These are phyloP conservation scores for Ceratocystis variospora DNA, from an alignment of 2,329 filamentous ascomycete genomes.

Conservation along the genomic window DNA sequence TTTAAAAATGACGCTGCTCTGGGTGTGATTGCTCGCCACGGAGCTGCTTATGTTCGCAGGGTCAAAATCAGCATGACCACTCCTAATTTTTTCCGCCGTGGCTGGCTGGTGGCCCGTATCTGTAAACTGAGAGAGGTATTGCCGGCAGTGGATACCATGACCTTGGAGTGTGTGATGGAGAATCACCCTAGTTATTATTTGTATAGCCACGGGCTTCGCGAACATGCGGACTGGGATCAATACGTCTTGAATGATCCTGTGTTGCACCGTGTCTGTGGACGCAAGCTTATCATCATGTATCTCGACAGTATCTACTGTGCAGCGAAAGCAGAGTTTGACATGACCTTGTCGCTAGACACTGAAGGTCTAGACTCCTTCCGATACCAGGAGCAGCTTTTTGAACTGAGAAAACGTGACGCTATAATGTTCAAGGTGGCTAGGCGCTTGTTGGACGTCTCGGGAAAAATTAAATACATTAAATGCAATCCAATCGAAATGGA, in stretches of 20 bases:
- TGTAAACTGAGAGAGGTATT: background rate
- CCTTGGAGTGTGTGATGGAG: background rate
- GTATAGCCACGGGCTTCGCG: background rate
- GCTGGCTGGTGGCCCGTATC: background rate
- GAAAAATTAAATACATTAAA: too few species aligned
- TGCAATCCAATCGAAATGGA: too few species aligned
- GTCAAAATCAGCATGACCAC: constrained; percentile 7
- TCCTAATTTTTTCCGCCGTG: background rate
- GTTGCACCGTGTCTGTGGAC: background rate
- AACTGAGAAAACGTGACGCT: too few species aligned
- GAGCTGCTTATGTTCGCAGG: background rate
- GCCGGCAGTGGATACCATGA: background rate
- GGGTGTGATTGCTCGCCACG: constrained; percentile 1
- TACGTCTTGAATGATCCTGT: constrained; percentile 21
- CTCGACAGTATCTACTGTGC: constrained; percentile 19
- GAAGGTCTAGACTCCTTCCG: background rate
- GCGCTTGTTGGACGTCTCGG: too few species aligned
- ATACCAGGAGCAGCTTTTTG: too few species aligned
- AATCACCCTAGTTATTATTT: background rate
- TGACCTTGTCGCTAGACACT: background rate
- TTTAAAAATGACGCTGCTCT: constrained; percentile 2
- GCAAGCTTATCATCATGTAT: background rate
- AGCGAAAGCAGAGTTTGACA: background rate
- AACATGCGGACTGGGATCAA: constrained; percentile 22
- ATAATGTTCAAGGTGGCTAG: too few species aligned